These are phyloP conservation scores for Pseudozyma sp. DNA, from an alignment of 1,284 basidiomycete genomes.

Conservation along the genomic window DNA sequence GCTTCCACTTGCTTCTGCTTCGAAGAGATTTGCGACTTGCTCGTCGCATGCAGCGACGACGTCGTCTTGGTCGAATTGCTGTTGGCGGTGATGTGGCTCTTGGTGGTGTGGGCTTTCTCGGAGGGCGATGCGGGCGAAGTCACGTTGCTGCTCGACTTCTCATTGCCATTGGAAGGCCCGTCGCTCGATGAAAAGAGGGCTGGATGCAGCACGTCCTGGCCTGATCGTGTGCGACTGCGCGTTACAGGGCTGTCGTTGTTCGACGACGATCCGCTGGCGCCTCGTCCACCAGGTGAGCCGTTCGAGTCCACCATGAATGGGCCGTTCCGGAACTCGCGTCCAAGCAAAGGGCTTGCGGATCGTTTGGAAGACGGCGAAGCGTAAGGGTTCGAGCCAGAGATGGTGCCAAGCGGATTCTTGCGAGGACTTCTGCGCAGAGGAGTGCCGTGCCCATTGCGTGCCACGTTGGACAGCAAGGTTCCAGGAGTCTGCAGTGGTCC, in stretches of 20 bases:
- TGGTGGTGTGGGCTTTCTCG: constrained; percentile 11
- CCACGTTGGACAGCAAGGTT: constrained; percentile 26
- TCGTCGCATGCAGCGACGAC: constrained; percentile 12
- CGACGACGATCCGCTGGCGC: constrained; percentile 15
- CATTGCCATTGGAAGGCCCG: constrained; percentile 13
- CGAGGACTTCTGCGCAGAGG: constrained; percentile 61
- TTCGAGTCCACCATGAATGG: constrained; percentile 3
- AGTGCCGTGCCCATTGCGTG: constrained; percentile 14
- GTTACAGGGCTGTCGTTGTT: constrained; percentile 53
- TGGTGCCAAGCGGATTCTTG: constrained; percentile 63
- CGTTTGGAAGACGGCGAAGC: constrained; percentile 39
- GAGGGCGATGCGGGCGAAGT: constrained; percentile 54
- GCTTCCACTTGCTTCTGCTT: constrained; percentile 19
- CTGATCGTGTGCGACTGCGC: constrained; percentile 43
- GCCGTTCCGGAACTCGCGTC: constrained; percentile 17
- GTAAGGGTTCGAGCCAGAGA: constrained; percentile 60
- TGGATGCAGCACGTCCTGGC: constrained; percentile 39
- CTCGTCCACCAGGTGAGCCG: constrained; percentile 16
- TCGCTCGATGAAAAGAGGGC: constrained; percentile 53
- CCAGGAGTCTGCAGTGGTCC: constrained; percentile 44
- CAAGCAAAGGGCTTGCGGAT: constrained; percentile 21
- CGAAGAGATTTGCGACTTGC: constrained; percentile 21
- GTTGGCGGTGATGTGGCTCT: constrained; percentile 5
- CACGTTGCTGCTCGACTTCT: constrained; percentile 48
- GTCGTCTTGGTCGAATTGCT: constrained; percentile 15